Base-by-base conservation (phyloP, 2,329 filamentous ascomycete genomes). In the Sclerotinia nivalis region DNA sequence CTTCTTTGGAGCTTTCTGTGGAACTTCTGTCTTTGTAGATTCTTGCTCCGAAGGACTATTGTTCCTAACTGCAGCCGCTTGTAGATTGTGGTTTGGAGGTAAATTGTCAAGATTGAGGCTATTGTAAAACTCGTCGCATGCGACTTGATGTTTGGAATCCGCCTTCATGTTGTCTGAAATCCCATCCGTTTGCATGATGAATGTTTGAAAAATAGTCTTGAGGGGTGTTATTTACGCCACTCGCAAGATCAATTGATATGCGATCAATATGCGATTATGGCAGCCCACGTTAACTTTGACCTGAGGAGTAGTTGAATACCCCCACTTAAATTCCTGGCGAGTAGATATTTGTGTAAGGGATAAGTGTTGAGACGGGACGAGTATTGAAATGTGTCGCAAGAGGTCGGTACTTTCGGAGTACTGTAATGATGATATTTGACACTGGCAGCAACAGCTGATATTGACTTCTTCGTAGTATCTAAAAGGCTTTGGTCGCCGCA, bases 201-300 rank as follows among this genome's bases (percentile, higher is more conserved):
- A 91, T 3, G n/a, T 87, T 83, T 54, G 83, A 84, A 40, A 89
- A 84, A 76, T 92, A 92, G n/a, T 83, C 82, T 70, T 86, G 34
- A 86, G 89, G 79, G 89, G 91, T 79, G 93, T 90, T 34, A 79
- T 91, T 90, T 43, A 89, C 87, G n/a, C 59, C 12, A 64, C 47
- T 25, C 22, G 60, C 13, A 37, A 50, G 34, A 49, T 25, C 28
- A 18, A 62, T 49, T 8, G 60, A 31, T 34, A 10, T 47, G 15
- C 25, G 59, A 62, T 62, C 54, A 28, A 56, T 34, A n/a, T 62
- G 28, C 56, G 43, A 37, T 31, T 49, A 34, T n/a, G 12, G 45
- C 45, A 25, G n/a, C 13, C 1, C 45, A 45, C 8, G 28, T 50
- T 18, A 25, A 37, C 7, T 50, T 50, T 62, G 37, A 59, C 31